Evolutionary conservation across 225 moss, liverwort and hornwort species (phyloP).

Genomic region (Straminergon stramineum): DNA sequence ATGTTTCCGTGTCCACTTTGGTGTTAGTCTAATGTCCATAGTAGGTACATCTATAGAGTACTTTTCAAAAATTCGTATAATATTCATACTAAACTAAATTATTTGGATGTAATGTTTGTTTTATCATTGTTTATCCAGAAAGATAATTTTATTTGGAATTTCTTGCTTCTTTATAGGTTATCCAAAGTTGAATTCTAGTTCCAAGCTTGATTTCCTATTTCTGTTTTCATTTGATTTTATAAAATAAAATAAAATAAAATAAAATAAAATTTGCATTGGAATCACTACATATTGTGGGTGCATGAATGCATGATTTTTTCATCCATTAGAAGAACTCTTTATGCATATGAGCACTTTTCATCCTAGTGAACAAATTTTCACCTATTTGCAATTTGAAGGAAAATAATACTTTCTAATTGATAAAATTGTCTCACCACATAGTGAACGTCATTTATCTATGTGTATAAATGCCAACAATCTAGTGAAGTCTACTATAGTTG

Average conservation of each 20-base stretch:
- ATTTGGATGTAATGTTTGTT: too few species aligned
- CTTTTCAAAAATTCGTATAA: too few species aligned
- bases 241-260: not conserved
- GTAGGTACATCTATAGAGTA: too few species aligned
- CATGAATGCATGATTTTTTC: not conserved
- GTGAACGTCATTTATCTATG: not conserved
- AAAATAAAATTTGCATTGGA: too few species aligned
- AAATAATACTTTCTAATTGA: too few species aligned
- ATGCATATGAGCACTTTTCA: not conserved
- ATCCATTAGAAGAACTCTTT: too few species aligned
- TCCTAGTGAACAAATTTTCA: not conserved
- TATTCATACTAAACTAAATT: too few species aligned
- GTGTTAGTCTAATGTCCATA: too few species aligned
- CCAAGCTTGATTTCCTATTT: not conserved
- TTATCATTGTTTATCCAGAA: too few species aligned
- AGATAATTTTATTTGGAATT: not conserved
- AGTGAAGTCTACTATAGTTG: accelerated
- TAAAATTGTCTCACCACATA: accelerated
- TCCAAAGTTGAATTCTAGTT: not conserved
- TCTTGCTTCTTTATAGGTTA: accelerated
- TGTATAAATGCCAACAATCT: accelerated
- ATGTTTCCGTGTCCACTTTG: too few species aligned
- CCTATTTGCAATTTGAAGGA: not conserved
- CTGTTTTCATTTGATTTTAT: not conserved
- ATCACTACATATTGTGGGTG: not conserved